phyloP scores from a whole-genome alignment of 768 basidiomycete species.

The Mycena galericulata region DNA sequence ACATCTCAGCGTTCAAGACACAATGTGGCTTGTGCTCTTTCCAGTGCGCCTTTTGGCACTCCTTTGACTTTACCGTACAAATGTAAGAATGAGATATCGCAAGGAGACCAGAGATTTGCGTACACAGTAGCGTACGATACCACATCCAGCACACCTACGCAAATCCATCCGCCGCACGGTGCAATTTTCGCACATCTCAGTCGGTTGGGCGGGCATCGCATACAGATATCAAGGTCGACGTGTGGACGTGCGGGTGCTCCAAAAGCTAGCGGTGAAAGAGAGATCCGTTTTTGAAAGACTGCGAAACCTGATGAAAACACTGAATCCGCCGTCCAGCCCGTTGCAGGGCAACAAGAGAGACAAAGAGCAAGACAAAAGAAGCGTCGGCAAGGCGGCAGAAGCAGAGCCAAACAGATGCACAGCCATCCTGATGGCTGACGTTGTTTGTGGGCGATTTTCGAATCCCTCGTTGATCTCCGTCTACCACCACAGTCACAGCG shows the following conservation, averaged over 20 bases:
- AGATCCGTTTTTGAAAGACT: not conserved
- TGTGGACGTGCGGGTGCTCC: not conserved
- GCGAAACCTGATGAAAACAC: not conserved
- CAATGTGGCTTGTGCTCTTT: conserved; percentile 21
- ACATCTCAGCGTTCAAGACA: not conserved
- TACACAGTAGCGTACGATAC: conserved; percentile 24
- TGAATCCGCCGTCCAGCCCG: not conserved
- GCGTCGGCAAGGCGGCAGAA: not conserved
- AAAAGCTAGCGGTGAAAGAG: not conserved
- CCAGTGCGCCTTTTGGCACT: conserved; percentile 30
- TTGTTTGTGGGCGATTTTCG: not conserved
- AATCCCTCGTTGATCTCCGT: too few species aligned
- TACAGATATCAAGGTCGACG: too few species aligned
- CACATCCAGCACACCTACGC: conserved; percentile 19
- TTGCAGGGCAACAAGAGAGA: not conserved
- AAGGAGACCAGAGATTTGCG: not conserved
- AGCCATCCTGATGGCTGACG: not conserved
- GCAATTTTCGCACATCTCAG: conserved; percentile 21
- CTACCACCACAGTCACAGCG: too few species aligned
- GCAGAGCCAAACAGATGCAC: not conserved
- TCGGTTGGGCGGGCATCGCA: conserved; percentile 19
- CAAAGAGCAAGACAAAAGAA: not conserved
- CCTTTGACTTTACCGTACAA: conserved; percentile 8
- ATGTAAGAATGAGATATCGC: too few species aligned
- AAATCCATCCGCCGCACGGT: conserved; percentile 12